phyloP scores from a whole-genome alignment of 805 yeast genomes.

The Priceomyces haplophilus region DNA sequence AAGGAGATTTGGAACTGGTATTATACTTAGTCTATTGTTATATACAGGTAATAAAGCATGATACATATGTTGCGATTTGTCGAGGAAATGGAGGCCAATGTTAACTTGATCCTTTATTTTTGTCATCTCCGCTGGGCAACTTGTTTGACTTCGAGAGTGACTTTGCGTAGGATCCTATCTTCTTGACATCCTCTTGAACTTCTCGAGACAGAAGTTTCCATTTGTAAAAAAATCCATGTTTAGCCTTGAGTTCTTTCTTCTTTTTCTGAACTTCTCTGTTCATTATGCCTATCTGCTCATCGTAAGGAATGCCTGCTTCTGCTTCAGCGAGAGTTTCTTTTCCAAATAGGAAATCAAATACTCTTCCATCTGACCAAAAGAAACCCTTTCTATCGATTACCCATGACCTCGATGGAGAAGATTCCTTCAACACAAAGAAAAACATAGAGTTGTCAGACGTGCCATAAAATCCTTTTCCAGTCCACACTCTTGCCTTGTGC shows the following conservation, averaged over 20 bases:
- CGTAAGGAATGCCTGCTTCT: slow-evolving; percentile 64
- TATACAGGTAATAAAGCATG: no score
- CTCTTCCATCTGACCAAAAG: slow-evolving; percentile 91
- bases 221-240: slow-evolving; percentile 61
- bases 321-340: slow-evolving; percentile 75
- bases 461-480: slow-evolving; percentile 86
- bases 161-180: background rate
- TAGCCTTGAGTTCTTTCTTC: slow-evolving; percentile 47
- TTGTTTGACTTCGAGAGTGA: background rate
- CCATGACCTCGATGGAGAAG: slow-evolving; percentile 55
- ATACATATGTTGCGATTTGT: no score
- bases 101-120: no score
- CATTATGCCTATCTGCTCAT: slow-evolving; percentile 53
- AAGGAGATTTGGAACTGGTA: no score
- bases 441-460: slow-evolving; percentile 73
- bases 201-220: slow-evolving; percentile 42
- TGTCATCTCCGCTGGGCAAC: background rate
- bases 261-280: slow-evolving; percentile 46
- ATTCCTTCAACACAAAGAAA: slow-evolving; percentile 68
- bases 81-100: no score
- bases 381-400: slow-evolving; percentile 81
- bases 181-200: slow-evolving; percentile 8
- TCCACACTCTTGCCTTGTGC: slow-evolving; percentile 67
- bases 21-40: no score
- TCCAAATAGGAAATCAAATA: slow-evolving; percentile 78